Conservation (phyloP, 345 rosid species). For the Noccaea caerulescens region DNA sequence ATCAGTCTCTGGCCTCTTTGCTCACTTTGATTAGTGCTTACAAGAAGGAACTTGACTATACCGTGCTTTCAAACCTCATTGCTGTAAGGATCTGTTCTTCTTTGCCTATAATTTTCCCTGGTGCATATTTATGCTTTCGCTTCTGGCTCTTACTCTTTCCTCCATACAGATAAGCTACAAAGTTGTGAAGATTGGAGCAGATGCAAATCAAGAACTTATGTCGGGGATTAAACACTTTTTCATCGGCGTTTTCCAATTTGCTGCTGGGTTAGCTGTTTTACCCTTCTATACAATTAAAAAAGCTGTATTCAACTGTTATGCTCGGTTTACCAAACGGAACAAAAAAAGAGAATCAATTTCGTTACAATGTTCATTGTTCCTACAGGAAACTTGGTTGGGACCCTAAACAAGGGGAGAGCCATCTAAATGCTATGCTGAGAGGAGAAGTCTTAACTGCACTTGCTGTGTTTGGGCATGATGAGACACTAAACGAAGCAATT, state of each 20-base stretch:
- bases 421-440: conserved; percentile 90
- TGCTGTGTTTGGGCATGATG: conserved; percentile 70
- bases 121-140: background rate
- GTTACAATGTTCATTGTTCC: conserved; percentile 22
- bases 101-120: conserved; percentile 13
- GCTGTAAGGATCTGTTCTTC: conserved; percentile 54
- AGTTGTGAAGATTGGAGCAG: conserved; percentile 74
- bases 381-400: conserved; percentile 94
- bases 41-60: conserved; percentile 79
- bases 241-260: conserved; percentile 58
- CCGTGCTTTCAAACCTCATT: conserved; percentile 81
- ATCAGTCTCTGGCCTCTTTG: conserved; percentile 76
- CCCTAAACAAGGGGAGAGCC: conserved; percentile 84
- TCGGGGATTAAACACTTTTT: conserved; percentile 61
- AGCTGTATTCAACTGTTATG: background rate
- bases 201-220: conserved; percentile 67
- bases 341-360: background rate
- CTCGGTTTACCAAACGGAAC: background rate
- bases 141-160: conserved; percentile 40
- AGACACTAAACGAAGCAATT: conserved; percentile 66
- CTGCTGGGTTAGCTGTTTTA: conserved; percentile 70
- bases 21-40: conserved; percentile 78
- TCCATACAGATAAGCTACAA: conserved; percentile 69
- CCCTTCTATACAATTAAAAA: background rate
- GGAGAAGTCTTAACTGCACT: conserved; percentile 89